Conservation (phyloP, 352 stramenopile species). For the Phytophthora fragariaefolia region DNA sequence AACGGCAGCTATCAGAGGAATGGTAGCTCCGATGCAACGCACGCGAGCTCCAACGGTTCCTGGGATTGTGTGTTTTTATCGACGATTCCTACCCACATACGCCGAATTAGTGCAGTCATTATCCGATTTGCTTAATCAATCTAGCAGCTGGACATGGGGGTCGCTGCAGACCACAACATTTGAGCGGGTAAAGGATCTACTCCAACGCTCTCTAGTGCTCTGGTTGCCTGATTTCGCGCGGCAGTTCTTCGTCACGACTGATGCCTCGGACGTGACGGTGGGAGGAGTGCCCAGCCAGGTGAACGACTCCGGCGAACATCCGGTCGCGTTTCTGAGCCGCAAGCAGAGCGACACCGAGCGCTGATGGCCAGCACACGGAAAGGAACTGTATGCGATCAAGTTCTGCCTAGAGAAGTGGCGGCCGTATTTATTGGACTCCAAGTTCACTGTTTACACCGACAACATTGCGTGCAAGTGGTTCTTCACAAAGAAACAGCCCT, state of each 20-base stretch:
- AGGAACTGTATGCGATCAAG: constrained; percentile 13
- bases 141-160: constrained; percentile 3
- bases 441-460: constrained; percentile 15
- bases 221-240: background rate
- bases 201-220: constrained; percentile 10
- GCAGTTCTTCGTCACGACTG: constrained; percentile 12
- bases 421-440: background rate
- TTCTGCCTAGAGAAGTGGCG: constrained; percentile 18
- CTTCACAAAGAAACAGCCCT: constrained; percentile 9
- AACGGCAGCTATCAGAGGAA: background rate
- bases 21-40: background rate
- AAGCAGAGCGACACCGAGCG: constrained; percentile 15
- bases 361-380: constrained; percentile 5
- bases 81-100: background rate
- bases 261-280: constrained; percentile 7
- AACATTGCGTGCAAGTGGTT: constrained; percentile 11
- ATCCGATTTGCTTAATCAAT: constrained; percentile 1
- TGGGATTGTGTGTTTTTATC: constrained; percentile 4
- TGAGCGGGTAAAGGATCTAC: background rate
- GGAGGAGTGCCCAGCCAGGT: constrained; percentile 7
- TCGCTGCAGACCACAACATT: background rate
- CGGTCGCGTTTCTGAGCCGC: background rate
- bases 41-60: constrained; percentile 7
- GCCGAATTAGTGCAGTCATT: background rate
- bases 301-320: background rate